Base-by-base conservation (phyloP, 345 rosid species). In the Gossypium sturtianum region DNA sequence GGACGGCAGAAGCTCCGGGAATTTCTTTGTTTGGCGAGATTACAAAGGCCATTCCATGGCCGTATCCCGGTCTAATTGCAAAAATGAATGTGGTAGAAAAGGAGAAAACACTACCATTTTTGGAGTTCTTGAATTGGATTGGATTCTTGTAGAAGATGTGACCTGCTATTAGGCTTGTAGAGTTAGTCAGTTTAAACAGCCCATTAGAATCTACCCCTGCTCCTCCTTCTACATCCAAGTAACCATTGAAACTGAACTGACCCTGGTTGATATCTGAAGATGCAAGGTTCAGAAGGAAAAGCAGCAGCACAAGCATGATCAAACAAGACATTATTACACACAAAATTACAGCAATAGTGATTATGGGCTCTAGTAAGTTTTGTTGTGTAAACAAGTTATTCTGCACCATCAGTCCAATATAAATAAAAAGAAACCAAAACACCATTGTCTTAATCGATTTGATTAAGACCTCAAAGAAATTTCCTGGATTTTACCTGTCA, bases 161-260 rank as follows among this genome's bases (percentile, higher is more conserved):
- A 22, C 89, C 90, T 0, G 3, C 66, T 66, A 76, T 64, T 8
- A 61, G 54, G 45, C 77, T 25, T 0, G 89, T 77, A 67, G 78
- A 74, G 74, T 87, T 83, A 1, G 91, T 87, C 5, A 89, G 80
- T 84, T 87, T 76, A 71, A 86, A 67, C 9, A 87, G 80, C 25
- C 93, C 89, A 77, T 58, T 84, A 0, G 84, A 78, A 41, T 84
- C 83, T 63, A 84, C 45, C 3, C 48, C 66, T 20, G 89, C 83
- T 2, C 49, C 73, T 6, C 87, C 86, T 7, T 61, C 76, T 22
- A 77, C 78, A 20, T 45, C 47, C 25, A 86, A 78, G 52, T 82
- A 89, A 74, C 85, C 19, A 75, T 83, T 71, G 78, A 61, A 82
- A 27, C 78, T 75, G 78, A 84, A 85, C 12, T 75, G 73, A 17